Evolutionary conservation across 495 filamentous ascomycete genomes (phyloP), one percentile per base, ranked within the genome.

Genomic region (Neurospora sp.): DNA sequence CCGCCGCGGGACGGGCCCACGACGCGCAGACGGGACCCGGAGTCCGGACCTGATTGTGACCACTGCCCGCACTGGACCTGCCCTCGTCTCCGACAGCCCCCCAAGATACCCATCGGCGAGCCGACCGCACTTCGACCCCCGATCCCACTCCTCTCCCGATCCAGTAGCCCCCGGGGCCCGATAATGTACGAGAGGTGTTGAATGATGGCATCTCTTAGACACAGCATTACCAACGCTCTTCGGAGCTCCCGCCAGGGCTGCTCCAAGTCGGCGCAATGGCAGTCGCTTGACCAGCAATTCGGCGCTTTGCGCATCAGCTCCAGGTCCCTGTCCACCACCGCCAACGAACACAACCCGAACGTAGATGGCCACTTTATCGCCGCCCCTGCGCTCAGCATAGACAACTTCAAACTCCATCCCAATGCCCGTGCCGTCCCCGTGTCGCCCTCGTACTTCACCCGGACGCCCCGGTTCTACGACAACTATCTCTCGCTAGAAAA

Each of bases 361-460:
- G 79, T 82, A 83, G 81, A 81, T 78, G 74, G 78, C 72, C 76
- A 35, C 20, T 74, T 72, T 37, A 11, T 44, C 31, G 74, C 73
- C 16, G 75, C 77, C 27, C 68, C 71, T 31, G 11, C 71, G 1
- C 70, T 76, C 27, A n/a, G 48, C 44, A 22, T 38, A 11, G 41
- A 69, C 39, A 18, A 42, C 18, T 41, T 39, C 31, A 31, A 38
- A 39, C n/a, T 74, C 9, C 71, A 78, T 22, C 8, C 69, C 20
- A 74, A 79, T 71, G 89, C 92, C 72, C 92, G 96, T 70, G 83
- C 96, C 37, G 83, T 97, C 42, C 96, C 96, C 20, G 86, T 87
- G 0, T 97, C 96, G 9, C 91, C 93, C 3, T 93, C 94, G 68
- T 99, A 98, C 83, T 99, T 98, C 86, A 94, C 93, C 74, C 91